Percentiles rank a stretch among this genome's conserved stretches.
Evolutionary conservation across 129 eudicot genomes (phyloP).

Genomic region (Apium graveolens): DNA sequence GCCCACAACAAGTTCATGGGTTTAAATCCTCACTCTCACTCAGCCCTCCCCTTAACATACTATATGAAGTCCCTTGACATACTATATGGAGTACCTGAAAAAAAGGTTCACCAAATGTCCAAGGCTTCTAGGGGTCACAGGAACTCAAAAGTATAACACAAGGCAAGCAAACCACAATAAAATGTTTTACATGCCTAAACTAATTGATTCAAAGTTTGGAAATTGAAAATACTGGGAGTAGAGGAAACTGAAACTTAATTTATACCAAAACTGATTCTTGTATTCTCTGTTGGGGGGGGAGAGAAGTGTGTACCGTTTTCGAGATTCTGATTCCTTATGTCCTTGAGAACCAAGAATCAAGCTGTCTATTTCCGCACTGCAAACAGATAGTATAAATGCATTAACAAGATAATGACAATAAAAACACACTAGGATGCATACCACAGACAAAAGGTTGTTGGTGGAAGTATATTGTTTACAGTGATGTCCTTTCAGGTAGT

Average conservation of each 20-base stretch:
- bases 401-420: neutral
- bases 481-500: neutral
- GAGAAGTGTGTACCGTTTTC: conserved; percentile 40
- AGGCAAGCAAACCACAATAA: neutral
- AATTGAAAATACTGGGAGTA: neutral
- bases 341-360: conserved; percentile 41
- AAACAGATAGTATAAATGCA: conserved; percentile 2
- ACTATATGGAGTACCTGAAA: neutral
- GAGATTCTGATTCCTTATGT: conserved; percentile 39
- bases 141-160: neutral
- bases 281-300: neutral
- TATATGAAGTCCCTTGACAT: neutral
- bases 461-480: neutral
- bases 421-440: neutral
- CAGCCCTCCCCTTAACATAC: neutral
- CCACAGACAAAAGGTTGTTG: neutral
- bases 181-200: neutral
- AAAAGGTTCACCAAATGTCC: neutral
- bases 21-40: neutral
- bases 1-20: neutral
- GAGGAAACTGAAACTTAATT: neutral
- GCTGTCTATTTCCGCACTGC: conserved; percentile 52
- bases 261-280: neutral
- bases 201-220: neutral
- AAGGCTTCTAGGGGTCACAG: neutral